These are phyloP conservation scores for Neopestalotiopsis sp. DNA, from an alignment of 2,329 filamentous ascomycete genomes.

Conservation along the genomic window DNA sequence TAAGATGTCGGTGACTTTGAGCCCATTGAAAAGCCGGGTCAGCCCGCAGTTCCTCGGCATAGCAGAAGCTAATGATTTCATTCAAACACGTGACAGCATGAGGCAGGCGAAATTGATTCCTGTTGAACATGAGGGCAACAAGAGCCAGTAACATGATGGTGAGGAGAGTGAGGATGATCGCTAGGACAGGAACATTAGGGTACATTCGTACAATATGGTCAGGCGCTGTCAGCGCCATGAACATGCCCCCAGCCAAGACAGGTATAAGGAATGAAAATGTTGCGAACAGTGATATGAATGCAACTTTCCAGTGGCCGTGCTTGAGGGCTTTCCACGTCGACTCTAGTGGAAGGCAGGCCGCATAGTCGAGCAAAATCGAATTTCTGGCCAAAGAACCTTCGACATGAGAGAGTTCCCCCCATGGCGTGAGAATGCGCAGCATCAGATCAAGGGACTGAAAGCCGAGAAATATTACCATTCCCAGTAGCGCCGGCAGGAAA, in stretches of 20 bases:
- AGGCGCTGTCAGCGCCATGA: conserved; percentile 72
- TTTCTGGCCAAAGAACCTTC: conserved; percentile 66
- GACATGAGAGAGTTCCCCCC: conserved; percentile 63
- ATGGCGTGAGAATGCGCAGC: conserved; percentile 71
- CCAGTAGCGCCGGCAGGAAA: conserved; percentile 73
- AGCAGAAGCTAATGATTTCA: conserved; percentile 79
- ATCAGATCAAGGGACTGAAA: conserved; percentile 72
- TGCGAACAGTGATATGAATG: conserved; percentile 64
- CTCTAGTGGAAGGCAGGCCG: conserved; percentile 68
- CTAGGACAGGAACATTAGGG: conserved; percentile 75
- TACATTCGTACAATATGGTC: conserved; percentile 66
- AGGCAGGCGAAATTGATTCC: conserved; percentile 69
- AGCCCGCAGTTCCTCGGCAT: conserved; percentile 72
- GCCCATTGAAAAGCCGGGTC: conserved; percentile 77
- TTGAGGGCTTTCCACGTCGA: conserved; percentile 61
- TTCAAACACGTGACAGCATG: conserved; percentile 76
- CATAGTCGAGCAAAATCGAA: conserved; percentile 74
- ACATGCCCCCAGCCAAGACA: conserved; percentile 71
- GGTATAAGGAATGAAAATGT: conserved; percentile 68
- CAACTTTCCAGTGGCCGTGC: conserved; percentile 71
- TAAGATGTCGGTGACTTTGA: conserved; percentile 70
- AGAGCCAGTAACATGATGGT: conserved; percentile 72
- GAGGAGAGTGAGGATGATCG: conserved; percentile 74
- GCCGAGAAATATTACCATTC: conserved; percentile 68
- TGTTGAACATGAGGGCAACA: conserved; percentile 63